A percentile compares a stretch with the other conserved stretches of the same genome.
phyloP scores from a whole-genome alignment of 441 rosid genomes.

The Gossypium aridum region DNA sequence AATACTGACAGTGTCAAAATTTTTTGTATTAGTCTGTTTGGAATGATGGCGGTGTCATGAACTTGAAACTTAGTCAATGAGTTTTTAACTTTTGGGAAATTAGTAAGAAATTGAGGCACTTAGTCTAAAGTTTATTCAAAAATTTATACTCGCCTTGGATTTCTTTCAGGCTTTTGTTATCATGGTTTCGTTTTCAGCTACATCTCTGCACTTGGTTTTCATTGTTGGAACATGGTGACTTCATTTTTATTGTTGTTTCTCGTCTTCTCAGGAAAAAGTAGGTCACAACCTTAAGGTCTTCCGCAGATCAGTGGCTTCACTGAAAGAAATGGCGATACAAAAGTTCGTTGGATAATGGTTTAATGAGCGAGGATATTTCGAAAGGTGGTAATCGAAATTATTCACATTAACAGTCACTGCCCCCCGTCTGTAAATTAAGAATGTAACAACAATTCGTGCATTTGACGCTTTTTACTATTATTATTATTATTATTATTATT shows the following conservation, averaged over 20 bases:
- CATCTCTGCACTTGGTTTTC: not conserved
- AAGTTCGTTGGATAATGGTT: constrained; percentile 27
- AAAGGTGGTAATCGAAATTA: not conserved
- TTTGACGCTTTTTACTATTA: not conserved
- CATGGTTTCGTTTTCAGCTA: not conserved
- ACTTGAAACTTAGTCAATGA: not conserved
- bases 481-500: no score
- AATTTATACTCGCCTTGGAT: not conserved
- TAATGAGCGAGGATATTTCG: constrained; percentile 1
- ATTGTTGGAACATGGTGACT: not conserved
- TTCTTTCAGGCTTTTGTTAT: not conserved
- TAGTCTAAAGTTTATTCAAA: no score
- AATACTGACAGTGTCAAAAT: no score
- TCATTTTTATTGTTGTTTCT: not conserved
- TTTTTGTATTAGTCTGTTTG: not conserved
- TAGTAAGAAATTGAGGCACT: not conserved
- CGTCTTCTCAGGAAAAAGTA: constrained; percentile 54
- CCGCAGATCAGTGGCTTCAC: constrained; percentile 60
- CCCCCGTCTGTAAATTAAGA: not conserved
- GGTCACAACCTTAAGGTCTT: constrained; percentile 77
- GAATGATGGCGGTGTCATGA: not conserved
- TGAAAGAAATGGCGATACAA: constrained; percentile 68
- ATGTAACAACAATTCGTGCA: not conserved
- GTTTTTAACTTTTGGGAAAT: not conserved
- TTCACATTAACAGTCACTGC: not conserved